Evolutionary conservation across 2,329 filamentous ascomycete genomes (phyloP), one percentile per base, ranked within the genome.

Genomic region (Botryotinia convoluta): DNA sequence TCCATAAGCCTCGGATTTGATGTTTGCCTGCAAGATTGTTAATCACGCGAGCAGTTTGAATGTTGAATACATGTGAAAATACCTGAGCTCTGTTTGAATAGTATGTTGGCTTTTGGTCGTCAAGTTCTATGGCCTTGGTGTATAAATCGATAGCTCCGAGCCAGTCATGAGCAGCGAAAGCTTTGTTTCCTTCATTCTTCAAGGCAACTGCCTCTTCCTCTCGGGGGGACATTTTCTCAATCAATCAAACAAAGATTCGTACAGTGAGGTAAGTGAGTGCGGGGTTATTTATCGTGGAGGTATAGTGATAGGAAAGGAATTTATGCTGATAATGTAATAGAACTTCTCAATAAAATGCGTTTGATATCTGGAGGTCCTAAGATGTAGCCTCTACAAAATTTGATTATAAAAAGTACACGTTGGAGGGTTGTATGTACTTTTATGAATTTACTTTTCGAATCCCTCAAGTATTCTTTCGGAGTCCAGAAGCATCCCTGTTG

Each of bases 11-110:
- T 99, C 96, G 57, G 95, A 91, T 85, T 98, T 98, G 83, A 99
- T 95, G 82, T 99, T 88, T 76, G 93, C 93, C 94, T 97, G 79
- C 39, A 35, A n/a, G 72, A 60, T 80, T 60, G 81, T 88, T 75
- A 87, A 86, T 85, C 84, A 86, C 82, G 82, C 83, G 83, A 85
- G 80, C 80, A 80, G 64, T 63, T 77, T 77, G 75, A 77, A 78
- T 76, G 26, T 78, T 79, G 37, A 37, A 37, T 42, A 61, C 69
- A 75, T 73, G 20, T 48, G 39, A 42, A 84, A 87, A 76, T 83
- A 97, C 95, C 89, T 98, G 95, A 32, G 96, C 96, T 82, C 96
- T 89, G 84, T 99, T 99, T 79, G 93, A 94, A 84, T 90, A 98
- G 85, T 95, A 98, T 0, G 95, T 92, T 10, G 95, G 93, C 80